These are phyloP conservation scores for Gossypium arboreum DNA, from an alignment of 345 rosid genomes.

Conservation along the genomic window DNA sequence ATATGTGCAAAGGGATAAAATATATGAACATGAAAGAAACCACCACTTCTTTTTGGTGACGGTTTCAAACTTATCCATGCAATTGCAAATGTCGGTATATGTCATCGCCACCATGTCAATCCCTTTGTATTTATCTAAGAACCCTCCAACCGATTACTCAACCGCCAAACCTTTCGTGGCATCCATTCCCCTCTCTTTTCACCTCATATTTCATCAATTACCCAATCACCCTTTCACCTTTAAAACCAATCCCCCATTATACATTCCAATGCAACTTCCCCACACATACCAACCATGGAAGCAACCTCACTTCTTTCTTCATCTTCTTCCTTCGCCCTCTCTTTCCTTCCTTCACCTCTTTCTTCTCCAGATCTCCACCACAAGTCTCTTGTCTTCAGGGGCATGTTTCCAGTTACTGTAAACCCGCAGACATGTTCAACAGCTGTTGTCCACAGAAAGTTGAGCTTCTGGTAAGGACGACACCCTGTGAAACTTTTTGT, in stretches of 20 bases:
- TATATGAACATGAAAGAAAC: background rate
- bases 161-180: constrained; percentile 31
- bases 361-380: constrained; percentile 13
- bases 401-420: constrained; percentile 2
- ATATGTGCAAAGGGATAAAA: constrained; percentile 16
- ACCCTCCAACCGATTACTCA: background rate
- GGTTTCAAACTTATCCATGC: constrained; percentile 21
- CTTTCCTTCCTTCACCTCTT: constrained; percentile 25
- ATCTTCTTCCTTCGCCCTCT: constrained; percentile 8
- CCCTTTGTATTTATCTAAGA: constrained; percentile 14
- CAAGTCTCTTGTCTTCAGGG: constrained; percentile 25
- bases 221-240: background rate
- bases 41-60: background rate
- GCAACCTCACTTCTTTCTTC: constrained; percentile 29
- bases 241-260: too few relatives aligned
- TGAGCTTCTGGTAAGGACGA: constrained; percentile 29
- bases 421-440: constrained; percentile 12
- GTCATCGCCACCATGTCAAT: background rate
- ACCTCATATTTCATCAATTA: background rate
- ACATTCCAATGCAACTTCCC: too few relatives aligned
- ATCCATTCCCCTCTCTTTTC: constrained; percentile 2
- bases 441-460: background rate
- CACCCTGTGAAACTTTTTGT: background rate
- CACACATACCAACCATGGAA: constrained; percentile 24
- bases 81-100: background rate